Conservation (phyloP, 495 filamentous ascomycete species). For the Xylaria venustula region DNA sequence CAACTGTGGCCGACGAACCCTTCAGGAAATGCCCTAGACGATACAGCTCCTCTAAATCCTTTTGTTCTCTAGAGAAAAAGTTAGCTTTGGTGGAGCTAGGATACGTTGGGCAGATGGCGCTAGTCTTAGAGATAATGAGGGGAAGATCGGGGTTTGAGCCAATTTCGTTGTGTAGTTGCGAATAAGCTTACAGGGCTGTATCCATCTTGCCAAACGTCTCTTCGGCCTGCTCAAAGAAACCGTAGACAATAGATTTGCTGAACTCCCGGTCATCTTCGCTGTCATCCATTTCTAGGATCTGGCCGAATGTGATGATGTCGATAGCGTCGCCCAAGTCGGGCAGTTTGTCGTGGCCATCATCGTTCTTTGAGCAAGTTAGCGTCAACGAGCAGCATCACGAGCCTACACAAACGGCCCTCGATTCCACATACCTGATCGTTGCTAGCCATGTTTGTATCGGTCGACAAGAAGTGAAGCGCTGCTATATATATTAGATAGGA, state of each 20-base stretch:
- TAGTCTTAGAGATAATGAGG: background rate
- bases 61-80: conserved; percentile 49
- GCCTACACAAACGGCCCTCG: background rate
- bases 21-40: conserved; percentile 92
- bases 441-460: conserved; percentile 21
- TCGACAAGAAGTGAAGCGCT: background rate
- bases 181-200: conserved; percentile 65
- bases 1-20: conserved; percentile 95
- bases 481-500: background rate
- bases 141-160: background rate
- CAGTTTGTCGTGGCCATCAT: conserved; percentile 26
- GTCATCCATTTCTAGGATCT: conserved; percentile 97
- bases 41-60: conserved; percentile 71
- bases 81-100: conserved; percentile 16
- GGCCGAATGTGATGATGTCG: conserved; percentile 78
- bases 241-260: conserved; percentile 81
- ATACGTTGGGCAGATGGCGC: background rate
- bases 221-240: conserved; percentile 90
- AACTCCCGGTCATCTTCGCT: conserved; percentile 73
- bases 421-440: conserved; percentile 29
- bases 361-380: conserved; percentile 18
- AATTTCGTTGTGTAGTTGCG: background rate
- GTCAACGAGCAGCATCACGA: background rate
- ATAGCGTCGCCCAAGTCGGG: conserved; percentile 64
- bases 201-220: conserved; percentile 88